Percentiles rank a stretch among this genome's conserved stretches.
phyloP scores from a whole-genome alignment of 805 yeast species.

The Saccharomycopsis fodiens region DNA sequence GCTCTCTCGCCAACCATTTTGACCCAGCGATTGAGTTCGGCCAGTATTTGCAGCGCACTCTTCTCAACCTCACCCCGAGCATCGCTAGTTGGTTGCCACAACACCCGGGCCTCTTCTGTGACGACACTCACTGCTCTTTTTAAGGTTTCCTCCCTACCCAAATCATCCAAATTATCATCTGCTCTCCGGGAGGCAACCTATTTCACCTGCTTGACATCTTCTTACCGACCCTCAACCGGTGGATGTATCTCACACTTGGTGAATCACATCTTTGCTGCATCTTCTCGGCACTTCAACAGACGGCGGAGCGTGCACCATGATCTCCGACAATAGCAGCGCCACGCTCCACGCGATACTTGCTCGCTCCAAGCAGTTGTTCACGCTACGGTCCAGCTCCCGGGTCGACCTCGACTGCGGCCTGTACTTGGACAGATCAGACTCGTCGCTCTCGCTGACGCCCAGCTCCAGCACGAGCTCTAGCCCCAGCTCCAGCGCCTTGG shows the following conservation, averaged over 20 bases:
- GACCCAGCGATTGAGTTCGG: too few relatives aligned
- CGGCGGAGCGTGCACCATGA: not conserved
- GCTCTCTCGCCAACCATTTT: too few relatives aligned
- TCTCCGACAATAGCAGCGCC: not conserved
- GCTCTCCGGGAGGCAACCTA: not conserved
- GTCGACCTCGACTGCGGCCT: not conserved
- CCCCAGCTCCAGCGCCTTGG: slow-evolving; percentile 1
- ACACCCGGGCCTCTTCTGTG: too few relatives aligned
- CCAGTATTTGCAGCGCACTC: too few relatives aligned
- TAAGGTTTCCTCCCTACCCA: not conserved
- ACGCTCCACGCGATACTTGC: not conserved
- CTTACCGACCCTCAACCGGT: not conserved
- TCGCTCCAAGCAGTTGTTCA: not conserved
- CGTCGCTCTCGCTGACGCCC: not conserved
- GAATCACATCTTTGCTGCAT: too few relatives aligned
- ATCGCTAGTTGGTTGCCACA: too few relatives aligned
- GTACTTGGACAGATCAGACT: not conserved
- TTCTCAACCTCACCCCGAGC: too few relatives aligned
- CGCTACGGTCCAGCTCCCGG: not conserved
- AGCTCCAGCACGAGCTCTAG: not conserved
- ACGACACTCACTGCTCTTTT: too few relatives aligned
- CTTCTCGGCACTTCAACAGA: too few relatives aligned
- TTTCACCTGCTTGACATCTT: not conserved
- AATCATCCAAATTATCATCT: not conserved
- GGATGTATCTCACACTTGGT: not conserved